Evolutionary conservation across 257 asterid species (phyloP).

Genomic region (Solanum habrochaites): DNA sequence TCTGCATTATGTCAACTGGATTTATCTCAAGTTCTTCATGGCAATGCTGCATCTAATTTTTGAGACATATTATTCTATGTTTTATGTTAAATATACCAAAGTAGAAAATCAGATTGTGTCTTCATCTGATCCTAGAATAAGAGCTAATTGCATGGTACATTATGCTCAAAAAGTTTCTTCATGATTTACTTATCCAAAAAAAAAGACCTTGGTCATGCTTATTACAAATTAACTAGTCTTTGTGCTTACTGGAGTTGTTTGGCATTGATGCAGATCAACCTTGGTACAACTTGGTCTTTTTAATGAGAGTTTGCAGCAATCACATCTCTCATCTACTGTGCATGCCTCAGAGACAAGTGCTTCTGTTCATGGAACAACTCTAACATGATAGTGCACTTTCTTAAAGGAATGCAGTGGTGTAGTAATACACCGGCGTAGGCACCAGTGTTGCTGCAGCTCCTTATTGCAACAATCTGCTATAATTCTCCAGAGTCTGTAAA

Average conservation of each 20-base stretch:
- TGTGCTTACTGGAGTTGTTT: neutral
- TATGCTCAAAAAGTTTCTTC: neutral
- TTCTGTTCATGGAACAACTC: slow-evolving; percentile 27
- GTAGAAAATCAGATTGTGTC: neutral
- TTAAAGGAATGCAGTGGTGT: neutral
- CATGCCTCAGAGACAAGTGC: slow-evolving; percentile 25
- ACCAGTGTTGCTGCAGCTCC: neutral
- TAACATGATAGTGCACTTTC: slow-evolving; percentile 11
- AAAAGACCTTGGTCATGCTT: neutral
- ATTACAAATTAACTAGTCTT: neutral
- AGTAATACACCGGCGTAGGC: neutral
- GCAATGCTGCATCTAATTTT: neutral
- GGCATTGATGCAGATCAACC: slow-evolving; percentile 38
- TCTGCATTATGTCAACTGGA: neutral
- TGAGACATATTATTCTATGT: neutral
- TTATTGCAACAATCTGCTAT: neutral
- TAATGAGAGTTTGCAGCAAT: slow-evolving; percentile 26
- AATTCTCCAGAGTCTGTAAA: neutral
- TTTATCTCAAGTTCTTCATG: neutral
- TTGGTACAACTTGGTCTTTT: slow-evolving; percentile 53
- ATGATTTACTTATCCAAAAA: neutral
- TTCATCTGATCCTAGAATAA: neutral
- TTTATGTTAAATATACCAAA: too few species aligned
- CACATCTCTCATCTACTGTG: slow-evolving; percentile 26
- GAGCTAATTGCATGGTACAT: neutral